Percentiles rank a stretch among this genome's conserved stretches.
phyloP scores from a whole-genome alignment of 768 basidiomycete species.

The Lentinula aciculospora region DNA sequence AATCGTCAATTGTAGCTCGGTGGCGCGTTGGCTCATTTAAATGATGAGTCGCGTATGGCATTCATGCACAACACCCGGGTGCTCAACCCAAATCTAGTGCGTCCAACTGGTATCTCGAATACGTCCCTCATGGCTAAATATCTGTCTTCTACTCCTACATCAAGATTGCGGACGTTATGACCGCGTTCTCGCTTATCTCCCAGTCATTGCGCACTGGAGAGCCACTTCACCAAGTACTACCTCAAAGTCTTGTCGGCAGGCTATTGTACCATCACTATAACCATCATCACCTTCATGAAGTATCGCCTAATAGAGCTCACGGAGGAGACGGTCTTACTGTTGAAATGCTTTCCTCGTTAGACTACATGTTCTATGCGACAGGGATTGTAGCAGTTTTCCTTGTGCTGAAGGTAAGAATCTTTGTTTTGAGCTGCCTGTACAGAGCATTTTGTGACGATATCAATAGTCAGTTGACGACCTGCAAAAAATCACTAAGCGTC shows the following conservation, averaged over 20 bases:
- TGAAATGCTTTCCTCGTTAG: conserved; percentile 15
- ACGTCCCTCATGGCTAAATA: conserved; percentile 9
- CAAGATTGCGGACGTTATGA: conserved; percentile 34
- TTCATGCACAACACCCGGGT: conserved; percentile 40
- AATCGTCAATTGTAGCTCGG: conserved; percentile 22
- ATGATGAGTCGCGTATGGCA: conserved; percentile 31
- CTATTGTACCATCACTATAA: conserved; percentile 35
- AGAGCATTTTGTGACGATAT: too few relatives aligned
- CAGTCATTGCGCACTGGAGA: conserved; percentile 39
- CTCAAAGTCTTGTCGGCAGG: conserved; percentile 34
- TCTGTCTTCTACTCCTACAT: conserved; percentile 11
- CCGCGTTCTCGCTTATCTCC: conserved; percentile 35
- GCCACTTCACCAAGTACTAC: conserved; percentile 37
- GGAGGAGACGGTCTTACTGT: conserved; percentile 1
- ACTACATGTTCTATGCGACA: conserved; percentile 35
- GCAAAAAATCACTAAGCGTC: conserved; percentile 25
- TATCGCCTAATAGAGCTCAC: background rate
- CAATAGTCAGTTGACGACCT: conserved; percentile 29
- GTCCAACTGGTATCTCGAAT: conserved; percentile 11
- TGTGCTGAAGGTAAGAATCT: conserved; percentile 22
- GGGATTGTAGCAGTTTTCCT: conserved; percentile 33
- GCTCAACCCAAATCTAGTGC: conserved; percentile 50
- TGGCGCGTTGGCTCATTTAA: conserved; percentile 35
- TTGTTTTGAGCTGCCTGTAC: background rate
- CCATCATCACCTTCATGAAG: background rate